These are phyloP conservation scores for Fusarium redolens DNA, from an alignment of 2,329 filamentous ascomycete genomes.

Conservation along the genomic window DNA sequence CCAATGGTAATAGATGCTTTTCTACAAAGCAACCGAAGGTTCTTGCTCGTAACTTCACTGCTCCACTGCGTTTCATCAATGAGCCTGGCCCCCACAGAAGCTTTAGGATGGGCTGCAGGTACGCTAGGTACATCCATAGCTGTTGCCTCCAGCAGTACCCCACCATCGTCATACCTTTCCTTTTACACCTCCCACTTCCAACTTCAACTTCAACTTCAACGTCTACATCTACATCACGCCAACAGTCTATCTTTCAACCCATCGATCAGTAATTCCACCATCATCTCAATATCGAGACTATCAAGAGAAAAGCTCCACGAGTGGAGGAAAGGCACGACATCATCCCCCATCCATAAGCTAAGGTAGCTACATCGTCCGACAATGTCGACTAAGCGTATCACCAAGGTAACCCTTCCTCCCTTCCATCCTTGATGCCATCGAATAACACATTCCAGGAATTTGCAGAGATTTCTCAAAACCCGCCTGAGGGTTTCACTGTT, in stretches of 20 bases:
- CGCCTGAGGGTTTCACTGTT: slow-evolving; percentile 61
- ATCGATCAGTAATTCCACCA: background rate
- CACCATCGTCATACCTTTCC: slow-evolving; percentile 38
- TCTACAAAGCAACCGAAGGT: background rate
- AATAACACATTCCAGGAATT: slow-evolving; percentile 59
- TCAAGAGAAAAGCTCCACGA: background rate
- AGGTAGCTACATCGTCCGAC: slow-evolving; percentile 16
- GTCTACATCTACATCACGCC: background rate
- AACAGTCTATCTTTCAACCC: background rate
- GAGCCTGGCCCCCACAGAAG: slow-evolving; percentile 14
- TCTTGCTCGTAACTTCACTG: background rate
- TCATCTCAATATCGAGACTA: background rate
- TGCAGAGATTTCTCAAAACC: slow-evolving; percentile 59
- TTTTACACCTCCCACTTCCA: slow-evolving; percentile 16
- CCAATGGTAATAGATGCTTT: background rate
- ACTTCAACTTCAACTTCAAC: background rate
- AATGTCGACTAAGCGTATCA: slow-evolving; percentile 60
- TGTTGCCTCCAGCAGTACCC: slow-evolving; percentile 20
- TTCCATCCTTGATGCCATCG: background rate
- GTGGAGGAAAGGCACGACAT: background rate
- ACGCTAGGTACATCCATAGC: background rate
- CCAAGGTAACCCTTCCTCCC: slow-evolving; percentile 50
- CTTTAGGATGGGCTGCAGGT: background rate
- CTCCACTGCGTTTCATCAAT: background rate
- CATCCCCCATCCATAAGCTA: background rate